These are phyloP conservation scores for Irpex rosettiformis DNA, from an alignment of 1,284 basidiomycete species.

Conservation along the genomic window DNA sequence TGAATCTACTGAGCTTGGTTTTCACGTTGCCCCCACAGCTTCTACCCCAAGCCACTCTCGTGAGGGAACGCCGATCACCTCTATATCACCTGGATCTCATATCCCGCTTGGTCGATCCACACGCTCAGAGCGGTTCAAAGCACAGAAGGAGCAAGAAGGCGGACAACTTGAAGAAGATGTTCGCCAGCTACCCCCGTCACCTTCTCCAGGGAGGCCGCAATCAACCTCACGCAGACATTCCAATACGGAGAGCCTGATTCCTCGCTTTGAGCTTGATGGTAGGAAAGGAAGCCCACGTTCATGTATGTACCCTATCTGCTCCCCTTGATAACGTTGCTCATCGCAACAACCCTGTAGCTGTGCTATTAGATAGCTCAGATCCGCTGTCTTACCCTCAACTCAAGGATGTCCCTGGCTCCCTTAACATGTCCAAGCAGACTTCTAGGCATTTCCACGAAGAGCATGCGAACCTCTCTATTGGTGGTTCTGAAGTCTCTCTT, in stretches of 20 bases:
- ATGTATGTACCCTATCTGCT: constrained; percentile 3
- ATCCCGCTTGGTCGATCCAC: constrained; percentile 42
- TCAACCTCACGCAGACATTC: constrained; percentile 4
- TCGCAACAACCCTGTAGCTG: neutral
- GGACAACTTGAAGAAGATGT: constrained; percentile 41
- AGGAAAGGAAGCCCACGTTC: neutral
- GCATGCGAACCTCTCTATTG: neutral
- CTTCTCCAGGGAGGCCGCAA: constrained; percentile 49
- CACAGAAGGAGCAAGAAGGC: constrained; percentile 37
- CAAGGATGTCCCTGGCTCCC: neutral
- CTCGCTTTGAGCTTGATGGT: constrained; percentile 31
- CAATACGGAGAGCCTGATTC: constrained; percentile 34
- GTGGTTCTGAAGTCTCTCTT: constrained; percentile 26
- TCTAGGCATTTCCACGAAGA: neutral
- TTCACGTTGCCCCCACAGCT: constrained; percentile 6
- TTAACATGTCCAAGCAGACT: too few species aligned
- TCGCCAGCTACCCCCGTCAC: constrained; percentile 54
- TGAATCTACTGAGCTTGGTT: neutral
- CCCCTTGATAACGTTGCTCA: too few species aligned
- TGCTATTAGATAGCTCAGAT: neutral
- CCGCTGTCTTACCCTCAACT: neutral
- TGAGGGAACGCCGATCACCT: constrained; percentile 8
- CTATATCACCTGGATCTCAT: constrained; percentile 18
- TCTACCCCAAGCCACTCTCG: constrained; percentile 14
- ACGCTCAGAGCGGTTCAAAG: constrained; percentile 40